Conservation (phyloP, 257 asterid species). For the Ajuga chamaepitys region DNA sequence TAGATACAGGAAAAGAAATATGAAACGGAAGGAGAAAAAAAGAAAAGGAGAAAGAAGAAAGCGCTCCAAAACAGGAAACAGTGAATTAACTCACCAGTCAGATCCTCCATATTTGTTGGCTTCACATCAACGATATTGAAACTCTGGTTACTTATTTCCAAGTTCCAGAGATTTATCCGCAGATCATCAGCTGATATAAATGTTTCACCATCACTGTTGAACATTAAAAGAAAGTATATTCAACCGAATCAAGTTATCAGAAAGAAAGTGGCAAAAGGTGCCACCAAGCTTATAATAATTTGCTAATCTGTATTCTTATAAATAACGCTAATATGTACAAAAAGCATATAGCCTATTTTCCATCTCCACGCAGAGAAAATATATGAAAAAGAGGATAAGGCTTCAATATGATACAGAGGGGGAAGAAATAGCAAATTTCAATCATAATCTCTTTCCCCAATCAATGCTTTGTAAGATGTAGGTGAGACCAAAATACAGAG, state of each 20-base stretch:
- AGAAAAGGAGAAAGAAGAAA: not conserved
- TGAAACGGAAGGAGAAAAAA: constrained; percentile 7
- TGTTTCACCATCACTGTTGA: constrained; percentile 80
- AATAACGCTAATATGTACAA: constrained; percentile 1
- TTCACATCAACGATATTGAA: constrained; percentile 86
- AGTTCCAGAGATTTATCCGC: constrained; percentile 84
- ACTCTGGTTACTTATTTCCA: constrained; percentile 86
- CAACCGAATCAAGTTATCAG: not conserved
- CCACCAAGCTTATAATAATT: constrained; percentile 2
- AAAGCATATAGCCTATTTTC: not conserved
- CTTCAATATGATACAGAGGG: not conserved
- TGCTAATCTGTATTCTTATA: too few species aligned
- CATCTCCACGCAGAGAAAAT: not conserved
- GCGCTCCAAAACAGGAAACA: not conserved
- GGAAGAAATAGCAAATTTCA: not conserved
- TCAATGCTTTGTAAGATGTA: not conserved
- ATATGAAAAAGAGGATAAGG: not conserved
- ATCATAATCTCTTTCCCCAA: constrained; percentile 1
- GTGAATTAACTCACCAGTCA: constrained; percentile 47
- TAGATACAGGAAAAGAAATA: too few species aligned
- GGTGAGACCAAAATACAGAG: not conserved
- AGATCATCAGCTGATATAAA: constrained; percentile 93
- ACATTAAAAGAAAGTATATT: constrained; percentile 9
- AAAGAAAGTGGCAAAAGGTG: constrained; percentile 7
- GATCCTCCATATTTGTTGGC: constrained; percentile 90